Evolutionary conservation across 2,329 filamentous ascomycete genomes (phyloP).

Genomic region (Cordyceps sp.): DNA sequence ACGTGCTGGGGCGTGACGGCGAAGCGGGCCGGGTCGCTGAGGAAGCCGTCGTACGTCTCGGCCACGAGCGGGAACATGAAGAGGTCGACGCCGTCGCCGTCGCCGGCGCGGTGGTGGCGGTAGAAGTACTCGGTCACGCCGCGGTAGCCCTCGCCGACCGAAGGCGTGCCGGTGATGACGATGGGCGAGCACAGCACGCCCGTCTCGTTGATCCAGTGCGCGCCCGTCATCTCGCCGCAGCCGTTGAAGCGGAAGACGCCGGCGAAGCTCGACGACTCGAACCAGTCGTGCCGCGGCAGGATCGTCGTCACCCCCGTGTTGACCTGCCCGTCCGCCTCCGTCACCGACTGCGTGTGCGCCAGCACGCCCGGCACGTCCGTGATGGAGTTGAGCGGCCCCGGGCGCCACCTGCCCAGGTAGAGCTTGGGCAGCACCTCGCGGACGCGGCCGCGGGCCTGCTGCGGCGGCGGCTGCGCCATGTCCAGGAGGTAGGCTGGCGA

Average conservation of each 20-base stretch:
- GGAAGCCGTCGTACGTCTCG: conserved; percentile 46
- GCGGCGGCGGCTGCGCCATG: neutral
- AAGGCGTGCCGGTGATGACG: conserved; percentile 40
- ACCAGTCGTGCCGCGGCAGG: conserved; percentile 27
- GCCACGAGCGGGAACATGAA: conserved; percentile 41
- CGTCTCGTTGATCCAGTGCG: conserved; percentile 44
- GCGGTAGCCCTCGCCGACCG: conserved; percentile 39
- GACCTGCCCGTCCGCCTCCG: conserved; percentile 15
- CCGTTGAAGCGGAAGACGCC: conserved; percentile 47
- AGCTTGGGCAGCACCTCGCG: conserved; percentile 27
- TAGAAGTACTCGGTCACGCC: conserved; percentile 41
- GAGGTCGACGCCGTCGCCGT: conserved; percentile 28
- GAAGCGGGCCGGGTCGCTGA: conserved; percentile 41
- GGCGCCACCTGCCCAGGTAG: conserved; percentile 23
- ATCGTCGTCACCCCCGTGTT: conserved; percentile 35
- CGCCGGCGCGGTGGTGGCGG: conserved; percentile 22
- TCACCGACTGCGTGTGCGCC: conserved; percentile 27
- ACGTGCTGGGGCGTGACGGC: conserved; percentile 36
- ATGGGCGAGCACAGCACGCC: conserved; percentile 42
- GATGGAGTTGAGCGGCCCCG: conserved; percentile 30
- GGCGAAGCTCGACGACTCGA: conserved; percentile 25
- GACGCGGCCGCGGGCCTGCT: conserved; percentile 14
- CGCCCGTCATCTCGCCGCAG: conserved; percentile 44
- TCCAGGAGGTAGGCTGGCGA: no score
- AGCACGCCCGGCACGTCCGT: conserved; percentile 33